Base-by-base conservation (phyloP, 2,329 filamentous ascomycete species). In the Didymosphaeria variabile region DNA sequence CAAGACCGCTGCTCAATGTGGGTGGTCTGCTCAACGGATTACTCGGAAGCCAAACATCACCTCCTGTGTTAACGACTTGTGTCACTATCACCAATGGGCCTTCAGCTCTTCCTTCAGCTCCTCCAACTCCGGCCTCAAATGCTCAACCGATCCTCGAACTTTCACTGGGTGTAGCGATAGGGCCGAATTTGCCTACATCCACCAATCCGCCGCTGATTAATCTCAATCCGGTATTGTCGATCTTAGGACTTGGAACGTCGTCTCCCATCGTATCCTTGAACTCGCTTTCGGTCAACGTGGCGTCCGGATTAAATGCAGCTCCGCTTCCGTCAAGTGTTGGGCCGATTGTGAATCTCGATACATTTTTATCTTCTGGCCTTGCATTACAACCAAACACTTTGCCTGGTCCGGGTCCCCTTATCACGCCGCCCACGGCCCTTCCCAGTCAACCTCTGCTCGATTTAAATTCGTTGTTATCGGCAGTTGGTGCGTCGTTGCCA, bases 1-100 rank as follows among this genome's bases (percentile, higher is more conserved):
- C 44, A 10, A 9, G 44, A 26, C 46, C 45, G 15, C 17, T 32
- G 15, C 26, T 50, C 13, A 34, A 50, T 32, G 46, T 31, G 13
- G 46, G 46, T 26, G 46, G 46, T 31, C 10, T 50, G 32, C 26
- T 50, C 1, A 50, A 50, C 29, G 46, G 46, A n/a, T 32, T 50
- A 17, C 29, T 50, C 2, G 47, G 31, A 10, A 17, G 47, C 13
- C 47, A 51, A 34, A 34, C 31, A 21, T 15, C 47, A 51, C 6
- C 10, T 1, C 9, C 31, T 32, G 10, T 21, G 7, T 8, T 21
- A 17, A 51, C 29, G n/a, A 21, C 47, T 21, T 36, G 31, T 23
- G 47, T 51, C 0, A 19, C 31, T 13, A 36, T 51, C 31, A n/a
- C 31, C 47, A 21, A 21, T 34, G 6, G 8, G 7, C 7, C n/a